Percentiles rank a stretch among this genome's conserved stretches.
Evolutionary conservation across 2,329 filamentous ascomycete genomes (phyloP).

Genomic region (Fusarium sp.): DNA sequence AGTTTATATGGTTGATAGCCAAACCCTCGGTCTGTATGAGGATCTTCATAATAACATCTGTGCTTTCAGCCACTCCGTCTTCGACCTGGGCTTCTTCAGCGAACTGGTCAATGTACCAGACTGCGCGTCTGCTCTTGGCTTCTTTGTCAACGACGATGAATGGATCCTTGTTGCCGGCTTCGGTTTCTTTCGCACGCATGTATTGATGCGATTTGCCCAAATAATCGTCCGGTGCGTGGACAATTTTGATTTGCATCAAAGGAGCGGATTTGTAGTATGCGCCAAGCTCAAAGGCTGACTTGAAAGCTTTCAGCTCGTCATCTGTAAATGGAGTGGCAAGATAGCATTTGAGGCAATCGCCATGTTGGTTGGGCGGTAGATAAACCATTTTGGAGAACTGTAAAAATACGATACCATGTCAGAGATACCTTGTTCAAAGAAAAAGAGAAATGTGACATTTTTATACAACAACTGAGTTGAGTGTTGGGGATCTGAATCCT

Average conservation of each 20-base stretch:
- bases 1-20: not conserved
- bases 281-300: not conserved
- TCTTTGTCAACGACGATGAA: not conserved
- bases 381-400: not conserved
- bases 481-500: not conserved
- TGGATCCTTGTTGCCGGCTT: not conserved
- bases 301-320: not conserved
- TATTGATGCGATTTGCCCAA: not conserved
- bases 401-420: too few relatives aligned
- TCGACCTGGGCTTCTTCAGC: not conserved
- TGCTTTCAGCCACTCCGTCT: not conserved
- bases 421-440: not conserved
- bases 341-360: not conserved
- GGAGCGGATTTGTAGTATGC: not conserved
- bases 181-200: not conserved
- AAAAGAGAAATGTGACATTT: not conserved
- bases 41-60: not conserved
- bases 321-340: not conserved
- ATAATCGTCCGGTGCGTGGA: not conserved
- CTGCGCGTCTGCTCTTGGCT: not conserved
- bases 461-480: not conserved
- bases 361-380: not conserved
- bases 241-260: not conserved
- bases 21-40: not conserved
- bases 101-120: constrained; percentile 5